Evolutionary conservation across 2,329 filamentous ascomycete species (phyloP), one percentile per base, ranked within the genome.

Genomic region (Sordariomycetes sp.): DNA sequence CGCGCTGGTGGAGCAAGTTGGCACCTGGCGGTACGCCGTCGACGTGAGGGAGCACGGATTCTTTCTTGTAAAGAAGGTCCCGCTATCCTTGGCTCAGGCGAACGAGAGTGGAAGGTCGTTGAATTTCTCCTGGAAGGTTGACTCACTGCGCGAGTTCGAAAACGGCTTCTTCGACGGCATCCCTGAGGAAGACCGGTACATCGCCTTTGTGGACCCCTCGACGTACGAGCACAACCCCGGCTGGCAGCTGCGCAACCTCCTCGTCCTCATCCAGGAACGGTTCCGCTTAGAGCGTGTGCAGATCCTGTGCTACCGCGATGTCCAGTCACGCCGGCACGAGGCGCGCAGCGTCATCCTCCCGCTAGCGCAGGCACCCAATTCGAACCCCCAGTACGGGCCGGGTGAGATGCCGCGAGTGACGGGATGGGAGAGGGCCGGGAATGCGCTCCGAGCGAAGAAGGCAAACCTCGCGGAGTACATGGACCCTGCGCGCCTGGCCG

Each of bases 391-490:
- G 5, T 50, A 50, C 20, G 46, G 46, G 7, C 20, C 46, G 2
- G 62, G 72, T 59, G 72, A 79, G 56, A 84, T 96, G 79, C 93
- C 94, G 55, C 97, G 95, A 69, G 86, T 94, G 12, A 96, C 92
- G 1, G 94, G 94, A 24, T 99, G 94, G 94, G 94, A 97, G 72
- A 79, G 83, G 20, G 79, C 82, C 25, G 87, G 88, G 28, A 96
- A 95, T 68, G 55, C 54, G 32, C 76, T 97, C 20, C 82, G 83
- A 20, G 85, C 89, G 18, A 86, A 89, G 63, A 81, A 87, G 20
- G 90, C 90, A 16, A 90, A 95, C 66, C 78, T 99, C 10, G 88
- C 88, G 22, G 90, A 94, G 65, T 96, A 96, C 65, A 93, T 99
- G 88, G 92, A 99, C 67, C 93, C 94, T 7, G 77, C 81, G 37